phyloP scores from a whole-genome alignment of 495 filamentous ascomycete species.

The Neurospora sp. region DNA sequence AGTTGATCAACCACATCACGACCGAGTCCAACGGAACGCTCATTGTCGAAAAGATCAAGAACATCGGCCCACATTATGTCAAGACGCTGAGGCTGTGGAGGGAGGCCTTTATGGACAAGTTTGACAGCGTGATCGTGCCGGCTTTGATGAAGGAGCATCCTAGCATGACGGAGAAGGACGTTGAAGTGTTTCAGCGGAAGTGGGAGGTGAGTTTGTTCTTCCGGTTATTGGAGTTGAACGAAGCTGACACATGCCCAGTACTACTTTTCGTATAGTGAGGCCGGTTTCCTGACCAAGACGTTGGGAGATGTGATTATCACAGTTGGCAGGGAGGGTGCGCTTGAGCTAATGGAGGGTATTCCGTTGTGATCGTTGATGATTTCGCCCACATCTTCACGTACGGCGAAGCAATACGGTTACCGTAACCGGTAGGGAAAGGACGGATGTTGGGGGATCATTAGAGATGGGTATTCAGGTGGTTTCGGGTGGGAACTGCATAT shows the following conservation, averaged over 20 bases:
- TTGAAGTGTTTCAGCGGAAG: slow-evolving; percentile 56
- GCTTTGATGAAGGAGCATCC: slow-evolving; percentile 43
- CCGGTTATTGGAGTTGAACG: background rate
- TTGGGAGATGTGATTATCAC: slow-evolving; percentile 61
- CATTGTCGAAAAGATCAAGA: slow-evolving; percentile 52
- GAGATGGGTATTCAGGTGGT: no score
- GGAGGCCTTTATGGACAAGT: slow-evolving; percentile 51
- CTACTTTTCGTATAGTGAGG: slow-evolving; percentile 66
- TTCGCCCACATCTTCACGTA: background rate
- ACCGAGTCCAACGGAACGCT: slow-evolving; percentile 46
- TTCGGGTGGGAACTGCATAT: background rate
- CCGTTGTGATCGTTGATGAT: slow-evolving; percentile 19
- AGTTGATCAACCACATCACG: slow-evolving; percentile 50
- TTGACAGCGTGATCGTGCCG: slow-evolving; percentile 44
- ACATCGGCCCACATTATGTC: slow-evolving; percentile 62
- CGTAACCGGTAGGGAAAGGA: background rate
- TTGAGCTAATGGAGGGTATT: slow-evolving; percentile 57
- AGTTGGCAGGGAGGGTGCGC: slow-evolving; percentile 54
- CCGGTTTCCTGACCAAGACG: slow-evolving; percentile 59
- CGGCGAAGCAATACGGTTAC: background rate
- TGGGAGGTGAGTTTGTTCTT: slow-evolving; percentile 45
- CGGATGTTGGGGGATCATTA: background rate
- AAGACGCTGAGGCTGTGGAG: slow-evolving; percentile 58
- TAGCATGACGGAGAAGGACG: slow-evolving; percentile 44
- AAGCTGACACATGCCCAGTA: slow-evolving; percentile 35